These are phyloP conservation scores for Aurifilum marmelostoma DNA, from an alignment of 2,329 filamentous ascomycete genomes.

Conservation along the genomic window DNA sequence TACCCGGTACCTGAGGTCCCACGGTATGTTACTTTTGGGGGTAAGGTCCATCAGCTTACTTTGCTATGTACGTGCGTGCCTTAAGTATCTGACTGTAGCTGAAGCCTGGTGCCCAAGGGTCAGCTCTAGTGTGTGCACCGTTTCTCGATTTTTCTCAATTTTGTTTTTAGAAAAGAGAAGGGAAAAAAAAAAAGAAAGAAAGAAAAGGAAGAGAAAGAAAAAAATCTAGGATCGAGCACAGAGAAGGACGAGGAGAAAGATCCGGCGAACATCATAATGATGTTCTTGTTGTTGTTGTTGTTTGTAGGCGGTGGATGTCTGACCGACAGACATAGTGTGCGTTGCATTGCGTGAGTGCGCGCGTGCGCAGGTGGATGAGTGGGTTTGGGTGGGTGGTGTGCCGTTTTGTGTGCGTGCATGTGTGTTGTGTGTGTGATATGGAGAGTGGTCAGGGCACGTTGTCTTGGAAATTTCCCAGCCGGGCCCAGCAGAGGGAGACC, in stretches of 20 bases:
- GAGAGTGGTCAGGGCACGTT: background rate
- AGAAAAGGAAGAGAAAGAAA: no score
- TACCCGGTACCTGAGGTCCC: background rate
- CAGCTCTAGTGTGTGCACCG: background rate
- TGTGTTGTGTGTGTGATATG: background rate
- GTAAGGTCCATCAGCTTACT: background rate
- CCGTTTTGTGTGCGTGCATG: background rate
- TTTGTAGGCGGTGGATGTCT: no score
- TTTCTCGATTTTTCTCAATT: no score
- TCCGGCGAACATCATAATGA: no score
- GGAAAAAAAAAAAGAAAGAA: background rate
- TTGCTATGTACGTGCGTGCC: background rate
- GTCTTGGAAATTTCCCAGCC: slow-evolving; percentile 5
- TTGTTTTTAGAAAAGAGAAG: no score
- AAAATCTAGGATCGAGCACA: background rate
- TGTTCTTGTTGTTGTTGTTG: no score
- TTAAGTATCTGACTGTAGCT: background rate
- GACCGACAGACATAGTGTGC: no score
- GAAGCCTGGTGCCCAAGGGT: background rate
- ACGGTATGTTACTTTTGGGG: background rate
- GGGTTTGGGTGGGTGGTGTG: slow-evolving; percentile 4
- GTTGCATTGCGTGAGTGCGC: background rate
- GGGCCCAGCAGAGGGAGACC: slow-evolving; percentile 8
- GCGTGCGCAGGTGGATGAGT: background rate
- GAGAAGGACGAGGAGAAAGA: no score